Base-by-base conservation (phyloP, 2,329 filamentous ascomycete genomes). In the Colletotrichum destructivum region DNA sequence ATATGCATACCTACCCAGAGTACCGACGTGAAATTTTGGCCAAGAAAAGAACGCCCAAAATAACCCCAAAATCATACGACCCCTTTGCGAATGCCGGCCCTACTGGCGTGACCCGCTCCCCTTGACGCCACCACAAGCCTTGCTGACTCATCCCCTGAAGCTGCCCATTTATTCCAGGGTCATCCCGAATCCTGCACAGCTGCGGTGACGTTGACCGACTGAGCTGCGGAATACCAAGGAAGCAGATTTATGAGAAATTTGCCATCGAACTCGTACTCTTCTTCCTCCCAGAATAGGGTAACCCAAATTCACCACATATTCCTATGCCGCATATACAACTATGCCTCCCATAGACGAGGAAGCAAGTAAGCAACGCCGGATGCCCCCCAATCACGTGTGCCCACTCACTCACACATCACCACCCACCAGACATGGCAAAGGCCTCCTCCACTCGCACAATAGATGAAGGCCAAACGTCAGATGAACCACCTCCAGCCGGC, bases 281-380 rank as follows among this genome's bases (percentile, higher is more conserved):
- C 31, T 7, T 35, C 15, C n/a, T 40, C 21, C 3, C 6, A 4
- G 13, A 31, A 46, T 11, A 2, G 5, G 13, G 7, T 3, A 23
- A 18, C 47, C 21, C 26, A 40, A 26, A 31, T 38, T 2, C 21
- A 15, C 18, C 15, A 13, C 0, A 21, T 6, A 4, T 46, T 1
- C 15, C 62, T 56, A 63, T 69, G 47, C 35, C 12, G 13, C 4
- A 3, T 35, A 2, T 4, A 9, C 31, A 31, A 51, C 7, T 40
- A 72, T 69, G 69, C 40, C 59, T 16, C 38, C 21, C 3, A 46
- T 60, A 60, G 69, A 72, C 42, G 54, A 69, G 60, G 65, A 69
- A 49, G 23, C 54, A 55, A 69, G 69, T 69, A n/a, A 42, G 69
- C 63, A 23, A 16, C 15, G 11, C 15, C 3, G n/a, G 1, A 23